Percentiles rank a stretch among this genome's conserved stretches.
These are phyloP conservation scores for Mortierella antarctica DNA, from an alignment of 192 early-diverging fungal genomes.

Conservation along the genomic window DNA sequence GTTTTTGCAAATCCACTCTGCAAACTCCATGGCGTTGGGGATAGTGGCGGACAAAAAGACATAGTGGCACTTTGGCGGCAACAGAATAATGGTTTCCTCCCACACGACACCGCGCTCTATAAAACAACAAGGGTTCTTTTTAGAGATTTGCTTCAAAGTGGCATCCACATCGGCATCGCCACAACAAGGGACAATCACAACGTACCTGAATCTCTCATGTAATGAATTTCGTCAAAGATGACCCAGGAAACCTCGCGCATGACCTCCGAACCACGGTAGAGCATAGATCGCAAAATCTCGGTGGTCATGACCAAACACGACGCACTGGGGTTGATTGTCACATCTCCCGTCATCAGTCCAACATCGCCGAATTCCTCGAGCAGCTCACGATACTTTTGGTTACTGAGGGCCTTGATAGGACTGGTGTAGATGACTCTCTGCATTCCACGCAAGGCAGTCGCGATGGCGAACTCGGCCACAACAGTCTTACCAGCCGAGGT, in stretches of 20 bases:
- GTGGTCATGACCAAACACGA: constrained; percentile 98
- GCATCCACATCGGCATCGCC: not conserved
- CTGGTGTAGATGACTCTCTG: constrained; percentile 97
- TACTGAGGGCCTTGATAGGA: constrained; percentile 98
- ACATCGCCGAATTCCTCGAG: constrained; percentile 97
- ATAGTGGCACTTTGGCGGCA: constrained; percentile 92
- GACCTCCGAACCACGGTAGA: constrained; percentile 95
- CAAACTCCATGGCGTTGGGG: constrained; percentile 99
- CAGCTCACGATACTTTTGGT: constrained; percentile 98
- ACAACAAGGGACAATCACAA: not conserved
- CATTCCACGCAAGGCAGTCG: constrained; percentile 84
- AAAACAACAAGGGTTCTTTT: not conserved
- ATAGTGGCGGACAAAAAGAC: constrained; percentile 99
- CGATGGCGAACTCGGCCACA: constrained; percentile 99
- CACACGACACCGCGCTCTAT: constrained; percentile 97
- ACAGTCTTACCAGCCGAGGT: constrained; percentile 99
- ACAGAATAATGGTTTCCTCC: constrained; percentile 97
- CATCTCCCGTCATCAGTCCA: constrained; percentile 98
- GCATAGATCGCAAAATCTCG: constrained; percentile 97
- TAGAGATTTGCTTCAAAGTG: not conserved
- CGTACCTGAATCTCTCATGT: constrained; percentile 92
- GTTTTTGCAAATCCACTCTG: constrained; percentile 97
- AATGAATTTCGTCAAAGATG: constrained; percentile 98
- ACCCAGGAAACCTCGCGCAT: constrained; percentile 98
- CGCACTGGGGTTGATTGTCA: constrained; percentile 93